Conservation (phyloP, 768 basidiomycete genomes). For the Pleurotus djamor region DNA sequence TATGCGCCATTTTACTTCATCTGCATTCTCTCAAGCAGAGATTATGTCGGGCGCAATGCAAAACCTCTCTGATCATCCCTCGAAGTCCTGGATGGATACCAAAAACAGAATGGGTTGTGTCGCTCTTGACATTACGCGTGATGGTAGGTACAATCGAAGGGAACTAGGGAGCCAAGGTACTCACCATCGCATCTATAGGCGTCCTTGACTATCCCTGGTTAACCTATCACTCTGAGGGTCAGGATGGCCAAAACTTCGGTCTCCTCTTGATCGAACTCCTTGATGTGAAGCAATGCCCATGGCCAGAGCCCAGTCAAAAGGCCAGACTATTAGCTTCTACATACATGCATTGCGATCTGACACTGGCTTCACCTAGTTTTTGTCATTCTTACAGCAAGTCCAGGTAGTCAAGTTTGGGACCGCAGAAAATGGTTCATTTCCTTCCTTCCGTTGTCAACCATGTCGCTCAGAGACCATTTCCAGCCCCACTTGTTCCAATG, state of each 20-base stretch:
- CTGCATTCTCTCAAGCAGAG: slow-evolving; percentile 16
- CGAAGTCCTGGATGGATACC: slow-evolving; percentile 14
- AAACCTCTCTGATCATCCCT: slow-evolving; percentile 7
- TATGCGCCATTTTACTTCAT: slow-evolving; percentile 14
- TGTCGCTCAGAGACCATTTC: not conserved
- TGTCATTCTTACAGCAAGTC: slow-evolving; percentile 9
- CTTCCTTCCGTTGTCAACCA: not conserved
- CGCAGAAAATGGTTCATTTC: slow-evolving; percentile 7
- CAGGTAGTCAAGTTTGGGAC: slow-evolving; percentile 16
- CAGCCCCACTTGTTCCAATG: slow-evolving; percentile 17
- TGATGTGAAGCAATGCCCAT: slow-evolving; percentile 14
- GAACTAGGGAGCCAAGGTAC: too few species aligned
- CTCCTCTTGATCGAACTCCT: slow-evolving; percentile 15
- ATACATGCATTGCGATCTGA: not conserved
- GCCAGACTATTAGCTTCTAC: not conserved
- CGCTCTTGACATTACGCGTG: slow-evolving; percentile 14
- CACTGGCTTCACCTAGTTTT: slow-evolving; percentile 3
- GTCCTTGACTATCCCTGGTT: slow-evolving; percentile 8
- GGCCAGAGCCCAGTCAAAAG: slow-evolving; percentile 15
- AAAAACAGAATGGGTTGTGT: slow-evolving; percentile 17
- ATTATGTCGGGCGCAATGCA: slow-evolving; percentile 4
- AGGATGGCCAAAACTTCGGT: not conserved
- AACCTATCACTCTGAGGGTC: slow-evolving; percentile 7
- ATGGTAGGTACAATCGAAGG: slow-evolving; percentile 8
- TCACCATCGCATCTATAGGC: slow-evolving; percentile 1